Evolutionary conservation across 2,329 filamentous ascomycete genomes (phyloP).

Genomic region (Camptophora hylomeconis): DNA sequence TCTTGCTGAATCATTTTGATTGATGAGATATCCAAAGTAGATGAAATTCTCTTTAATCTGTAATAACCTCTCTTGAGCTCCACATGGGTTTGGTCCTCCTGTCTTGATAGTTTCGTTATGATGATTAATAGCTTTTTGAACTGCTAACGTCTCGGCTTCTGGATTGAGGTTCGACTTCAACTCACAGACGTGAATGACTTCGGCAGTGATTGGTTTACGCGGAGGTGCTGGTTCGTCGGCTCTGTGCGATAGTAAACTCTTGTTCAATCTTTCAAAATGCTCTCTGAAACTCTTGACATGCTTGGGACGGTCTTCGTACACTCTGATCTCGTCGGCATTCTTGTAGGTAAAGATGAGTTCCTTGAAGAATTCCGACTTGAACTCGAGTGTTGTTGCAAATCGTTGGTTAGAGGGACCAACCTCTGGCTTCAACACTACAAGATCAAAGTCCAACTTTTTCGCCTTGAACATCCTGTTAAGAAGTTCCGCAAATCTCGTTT

Average conservation of each 20-base stretch:
- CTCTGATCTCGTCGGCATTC: constrained; percentile 63
- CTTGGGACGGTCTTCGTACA: constrained; percentile 51
- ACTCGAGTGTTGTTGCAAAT: constrained; percentile 74
- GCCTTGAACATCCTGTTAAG: constrained; percentile 68
- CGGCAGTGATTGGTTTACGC: constrained; percentile 55
- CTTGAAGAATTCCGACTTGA: constrained; percentile 77
- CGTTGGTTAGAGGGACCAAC: constrained; percentile 67
- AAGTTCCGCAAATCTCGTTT: constrained; percentile 62
- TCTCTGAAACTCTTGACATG: constrained; percentile 71
- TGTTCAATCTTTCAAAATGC: constrained; percentile 71
- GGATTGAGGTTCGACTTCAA: constrained; percentile 61
- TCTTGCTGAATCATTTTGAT: constrained; percentile 54
- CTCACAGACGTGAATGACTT: constrained; percentile 80
- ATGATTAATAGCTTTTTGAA: constrained; percentile 78
- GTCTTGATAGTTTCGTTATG: constrained; percentile 49
- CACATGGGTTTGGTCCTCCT: constrained; percentile 22
- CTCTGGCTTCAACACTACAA: constrained; percentile 75
- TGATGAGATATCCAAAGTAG: constrained; percentile 85
- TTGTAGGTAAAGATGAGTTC: constrained; percentile 77
- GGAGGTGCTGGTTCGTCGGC: constrained; percentile 28
- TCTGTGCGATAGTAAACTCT: constrained; percentile 31
- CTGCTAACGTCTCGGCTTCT: constrained; percentile 63
- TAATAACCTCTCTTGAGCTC: constrained; percentile 37
- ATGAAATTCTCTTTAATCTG: constrained; percentile 77
- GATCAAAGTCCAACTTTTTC: constrained; percentile 73